A percentile compares a stretch with the other conserved stretches of the same genome.
Conservation (phyloP, 2,329 filamentous ascomycete genomes). For the Venturia nashicola region DNA sequence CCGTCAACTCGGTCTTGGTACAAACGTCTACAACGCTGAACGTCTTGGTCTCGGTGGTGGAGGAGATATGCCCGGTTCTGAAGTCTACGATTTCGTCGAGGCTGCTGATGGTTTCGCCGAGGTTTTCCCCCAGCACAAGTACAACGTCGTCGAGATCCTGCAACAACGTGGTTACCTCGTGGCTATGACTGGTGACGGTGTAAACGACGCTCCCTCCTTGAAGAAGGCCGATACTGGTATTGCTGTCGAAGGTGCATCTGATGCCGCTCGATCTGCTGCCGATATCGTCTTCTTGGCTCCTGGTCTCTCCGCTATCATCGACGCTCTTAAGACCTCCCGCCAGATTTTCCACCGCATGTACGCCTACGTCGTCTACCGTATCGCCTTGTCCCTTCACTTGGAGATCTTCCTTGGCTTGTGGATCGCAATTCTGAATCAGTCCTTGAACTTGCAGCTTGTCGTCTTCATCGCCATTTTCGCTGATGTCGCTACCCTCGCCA, state of each 20-base stretch:
- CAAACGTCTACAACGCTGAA: conserved; percentile 89
- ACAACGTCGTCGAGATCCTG: conserved; percentile 84
- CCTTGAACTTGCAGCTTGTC: conserved; percentile 73
- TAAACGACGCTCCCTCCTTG: conserved; percentile 84
- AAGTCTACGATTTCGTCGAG: conserved; percentile 92
- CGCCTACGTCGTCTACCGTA: conserved; percentile 90
- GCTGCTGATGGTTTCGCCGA: conserved; percentile 91
- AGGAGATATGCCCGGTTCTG: conserved; percentile 85
- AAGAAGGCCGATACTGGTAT: conserved; percentile 97
- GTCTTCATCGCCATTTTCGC: conserved; percentile 95
- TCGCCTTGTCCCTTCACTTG: conserved; percentile 79
- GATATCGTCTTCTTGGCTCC: conserved; percentile 91
- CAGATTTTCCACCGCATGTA: conserved; percentile 98
- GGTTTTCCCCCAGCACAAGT: conserved; percentile 92
- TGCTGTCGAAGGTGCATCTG: conserved; percentile 82
- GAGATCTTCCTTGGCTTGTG: conserved; percentile 86
- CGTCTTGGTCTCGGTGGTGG: conserved; percentile 80
- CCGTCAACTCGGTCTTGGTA: conserved; percentile 79
- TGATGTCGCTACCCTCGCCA: conserved; percentile 81
- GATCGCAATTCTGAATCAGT: conserved; percentile 79
- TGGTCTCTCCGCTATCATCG: conserved; percentile 83
- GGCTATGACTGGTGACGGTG: conserved; percentile 93
- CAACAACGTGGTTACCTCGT: conserved; percentile 89
- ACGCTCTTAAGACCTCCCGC: conserved; percentile 82
- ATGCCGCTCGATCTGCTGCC: conserved; percentile 79